Conservation (phyloP, 148 eudicot species). For the Limonium bicolor region DNA sequence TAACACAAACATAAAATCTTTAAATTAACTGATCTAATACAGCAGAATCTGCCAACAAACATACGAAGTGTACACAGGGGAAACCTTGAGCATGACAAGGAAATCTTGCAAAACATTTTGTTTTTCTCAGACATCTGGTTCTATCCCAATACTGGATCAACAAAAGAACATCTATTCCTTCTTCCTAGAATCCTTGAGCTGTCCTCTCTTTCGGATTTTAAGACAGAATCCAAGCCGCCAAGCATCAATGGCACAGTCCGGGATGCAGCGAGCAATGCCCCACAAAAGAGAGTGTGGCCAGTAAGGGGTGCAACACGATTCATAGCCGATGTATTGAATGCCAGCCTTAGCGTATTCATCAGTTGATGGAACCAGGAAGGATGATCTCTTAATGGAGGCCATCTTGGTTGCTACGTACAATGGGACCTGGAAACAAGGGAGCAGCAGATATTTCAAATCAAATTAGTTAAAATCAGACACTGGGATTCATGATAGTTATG, state of each 20-base stretch:
- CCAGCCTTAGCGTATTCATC: not conserved
- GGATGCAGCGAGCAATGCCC: conserved; percentile 11
- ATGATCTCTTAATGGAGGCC: not conserved
- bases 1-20: no score
- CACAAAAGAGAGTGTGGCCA: not conserved
- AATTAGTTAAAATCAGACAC: no score
- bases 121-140: no score
- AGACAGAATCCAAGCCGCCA: conserved; percentile 27
- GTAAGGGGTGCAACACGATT: not conserved
- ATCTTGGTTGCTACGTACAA: not conserved
- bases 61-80: no score
- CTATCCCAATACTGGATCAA: no score
- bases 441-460: no score
- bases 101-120: no score
- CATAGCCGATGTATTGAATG: not conserved
- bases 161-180: not conserved
- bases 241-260: conserved; percentile 26
- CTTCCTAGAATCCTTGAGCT: not conserved
- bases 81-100: no score
- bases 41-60: no score
- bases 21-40: no score
- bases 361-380: not conserved
- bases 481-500: no score
- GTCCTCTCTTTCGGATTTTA: not conserved
- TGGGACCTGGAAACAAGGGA: not conserved